Base-by-base conservation (phyloP, 2,329 filamentous ascomycete genomes). In the Pseudogymnoascus verrucosus region DNA sequence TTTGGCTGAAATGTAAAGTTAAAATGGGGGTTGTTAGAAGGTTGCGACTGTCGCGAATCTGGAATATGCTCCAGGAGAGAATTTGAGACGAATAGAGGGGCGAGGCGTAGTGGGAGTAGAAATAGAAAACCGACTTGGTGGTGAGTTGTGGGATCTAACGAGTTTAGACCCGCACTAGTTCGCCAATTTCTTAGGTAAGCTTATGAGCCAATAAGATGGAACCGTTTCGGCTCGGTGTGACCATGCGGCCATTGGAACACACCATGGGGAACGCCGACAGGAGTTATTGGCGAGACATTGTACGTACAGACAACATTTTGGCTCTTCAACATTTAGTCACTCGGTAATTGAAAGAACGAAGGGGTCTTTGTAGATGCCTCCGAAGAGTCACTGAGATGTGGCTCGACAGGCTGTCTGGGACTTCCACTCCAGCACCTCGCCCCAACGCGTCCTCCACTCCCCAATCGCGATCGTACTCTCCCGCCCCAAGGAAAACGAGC, bases 321-420 rank as follows among this genome's bases (percentile, higher is more conserved):
- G 28, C 51, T 5, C n/a, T 16, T 36, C 51, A 57, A 57, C 28
- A 11, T 57, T 36, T 31, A 8, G 51, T 57, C 28, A 34, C 11
- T 34, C 28, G 3, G 51, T 21, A 28, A 31, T 57, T 34, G 28
- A 23, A 60, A 67, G 63, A 64, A 65, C 19, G 26, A 44, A 23
- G 23, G 5, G 31, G 42, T 21, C 57, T 14, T 31, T 51, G 19
- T 63, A 26, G 14, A 40, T 76, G 63, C 60, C 31, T 28, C 7
- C 19, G 21, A 68, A 59, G 61, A 57, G 59, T 57, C 51, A 57
- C 16, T 37, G 65, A 68, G 26, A 96, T 96, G 91, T 96, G 92
- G 92, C 86, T 96, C 73, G 92, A 96, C 79, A 89, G 92, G 74
- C 86, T 96, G 68, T 88, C 89, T 68, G 86, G 83, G 70, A 87